Percentiles rank a stretch among this genome's conserved stretches.
These are phyloP conservation scores for Dalechampia spathulata DNA, from an alignment of 441 rosid genomes.

Conservation along the genomic window DNA sequence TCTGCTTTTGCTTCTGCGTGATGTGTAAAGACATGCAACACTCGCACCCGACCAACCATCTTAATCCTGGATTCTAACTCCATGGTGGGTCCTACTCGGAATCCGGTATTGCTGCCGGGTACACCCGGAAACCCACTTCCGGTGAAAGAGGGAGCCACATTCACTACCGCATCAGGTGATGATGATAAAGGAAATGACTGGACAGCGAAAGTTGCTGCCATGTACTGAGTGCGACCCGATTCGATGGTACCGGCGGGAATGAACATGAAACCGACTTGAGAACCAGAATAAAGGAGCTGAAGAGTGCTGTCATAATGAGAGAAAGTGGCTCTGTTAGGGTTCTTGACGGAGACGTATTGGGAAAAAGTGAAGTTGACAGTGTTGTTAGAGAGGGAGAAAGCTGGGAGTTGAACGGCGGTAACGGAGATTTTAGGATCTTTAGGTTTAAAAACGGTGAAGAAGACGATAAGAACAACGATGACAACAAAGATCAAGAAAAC, in stretches of 20 bases:
- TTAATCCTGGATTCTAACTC: slow-evolving; percentile 80
- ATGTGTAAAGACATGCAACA: slow-evolving; percentile 70
- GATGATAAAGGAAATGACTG: slow-evolving; percentile 57
- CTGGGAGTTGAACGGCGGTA: slow-evolving; percentile 82
- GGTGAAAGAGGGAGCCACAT: slow-evolving; percentile 20
- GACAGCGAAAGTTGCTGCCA: slow-evolving; percentile 81
- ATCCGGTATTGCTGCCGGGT: slow-evolving; percentile 27
- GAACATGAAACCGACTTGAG: slow-evolving; percentile 89
- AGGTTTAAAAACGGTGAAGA: slow-evolving; percentile 86
- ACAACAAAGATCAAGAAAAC: slow-evolving; percentile 65
- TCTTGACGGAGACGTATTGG: slow-evolving; percentile 72
- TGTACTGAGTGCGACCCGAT: slow-evolving; percentile 66
- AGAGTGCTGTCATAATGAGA: slow-evolving; percentile 86
- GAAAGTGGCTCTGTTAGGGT: slow-evolving; percentile 77
- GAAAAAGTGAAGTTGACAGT: slow-evolving; percentile 82
- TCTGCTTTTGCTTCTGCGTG: slow-evolving; percentile 52
- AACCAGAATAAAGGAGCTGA: slow-evolving; percentile 75
- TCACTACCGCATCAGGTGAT: slow-evolving; percentile 26
- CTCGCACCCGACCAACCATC: slow-evolving; percentile 82
- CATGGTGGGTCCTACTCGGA: slow-evolving; percentile 65
- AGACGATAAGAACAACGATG: slow-evolving; percentile 54
- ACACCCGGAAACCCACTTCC: slow-evolving; percentile 13
- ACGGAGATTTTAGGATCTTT: slow-evolving; percentile 85
- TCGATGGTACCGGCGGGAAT: slow-evolving; percentile 89
- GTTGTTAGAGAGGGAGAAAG: slow-evolving; percentile 78